Base-by-base conservation (phyloP, 2,329 filamentous ascomycete genomes). In the Blastomyces silverae region DNA sequence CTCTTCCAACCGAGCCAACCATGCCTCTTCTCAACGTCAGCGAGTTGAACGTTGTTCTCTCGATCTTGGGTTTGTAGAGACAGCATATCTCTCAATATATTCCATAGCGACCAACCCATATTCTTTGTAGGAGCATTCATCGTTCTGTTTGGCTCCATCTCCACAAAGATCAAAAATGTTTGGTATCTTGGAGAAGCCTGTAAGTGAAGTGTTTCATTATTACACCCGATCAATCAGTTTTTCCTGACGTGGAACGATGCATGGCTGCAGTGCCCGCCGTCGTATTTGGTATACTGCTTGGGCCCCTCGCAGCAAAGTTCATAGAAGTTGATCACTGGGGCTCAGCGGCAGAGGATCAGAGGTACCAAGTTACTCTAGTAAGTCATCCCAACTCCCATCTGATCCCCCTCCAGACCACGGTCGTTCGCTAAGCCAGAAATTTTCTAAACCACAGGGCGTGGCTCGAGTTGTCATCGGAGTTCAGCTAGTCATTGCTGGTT, bases 401-500 rank as follows among this genome's bases (percentile, higher is more conserved):
- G 3, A 39, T 15, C n/a, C 2, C n/a, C 20, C 31, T 22, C 11
- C 10, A 37, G 56, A 58, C 37, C 31, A 39, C 34, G 25, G n/a
- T 22, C 56, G 56, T 58, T 44, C 8, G 56, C 34, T 20, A 22
- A 60, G 34, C 68, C 70, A 58, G 69, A 31, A 1, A 8, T 53
- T 3, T 5, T 22, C 6, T 25, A 11, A 11, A n/a, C 37, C 20
- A 63, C 25, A 80, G 72, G 81, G 81, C 15, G 69, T 87, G 8
- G 80, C 80, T 66, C 80, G 85, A n/a, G 77, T 87, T 37, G 83
- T 87, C 65, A 86, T 87, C 64, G 84, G 84, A 3, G 79, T 87
- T 1, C 85, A 87, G 68, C 78, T 87, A n/a, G 79, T 87, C 46
- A 87, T 87, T 65, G 84, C 84, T 1, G 85, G 85, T 34, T 87